These are phyloP conservation scores for Castanea crenata DNA, from an alignment of 306 rosid species.

Conservation along the genomic window DNA sequence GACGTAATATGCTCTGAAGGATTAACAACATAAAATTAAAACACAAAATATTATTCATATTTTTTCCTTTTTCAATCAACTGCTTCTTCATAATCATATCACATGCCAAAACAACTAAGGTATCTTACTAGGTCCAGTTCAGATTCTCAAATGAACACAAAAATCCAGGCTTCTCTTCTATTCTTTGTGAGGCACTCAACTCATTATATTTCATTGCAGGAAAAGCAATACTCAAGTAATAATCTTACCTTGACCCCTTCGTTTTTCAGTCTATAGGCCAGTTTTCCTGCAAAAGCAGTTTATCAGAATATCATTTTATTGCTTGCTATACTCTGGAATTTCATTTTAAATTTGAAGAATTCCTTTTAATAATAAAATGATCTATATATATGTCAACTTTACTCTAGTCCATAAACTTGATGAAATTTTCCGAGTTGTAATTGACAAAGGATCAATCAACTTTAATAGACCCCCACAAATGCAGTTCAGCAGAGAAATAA, in stretches of 20 bases:
- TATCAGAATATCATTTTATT: conserved; percentile 30
- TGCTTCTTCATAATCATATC: background rate
- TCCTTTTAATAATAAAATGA: too few species aligned
- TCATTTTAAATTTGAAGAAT: background rate
- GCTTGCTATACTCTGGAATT: background rate
- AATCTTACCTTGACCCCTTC: conserved; percentile 86
- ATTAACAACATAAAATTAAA: background rate
- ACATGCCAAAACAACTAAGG: background rate
- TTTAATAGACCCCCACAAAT: background rate
- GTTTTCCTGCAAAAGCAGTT: conserved; percentile 70
- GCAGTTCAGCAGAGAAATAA: background rate
- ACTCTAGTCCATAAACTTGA: background rate
- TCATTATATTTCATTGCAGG: background rate
- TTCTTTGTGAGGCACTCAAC: background rate
- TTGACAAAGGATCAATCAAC: background rate
- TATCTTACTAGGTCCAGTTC: background rate
- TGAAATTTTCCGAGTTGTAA: background rate
- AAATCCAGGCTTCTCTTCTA: background rate
- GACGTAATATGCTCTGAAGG: background rate
- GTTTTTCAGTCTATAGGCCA: conserved; percentile 86
- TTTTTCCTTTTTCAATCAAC: background rate
- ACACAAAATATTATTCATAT: background rate
- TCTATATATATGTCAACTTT: background rate
- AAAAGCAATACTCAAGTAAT: conserved; percentile 19
- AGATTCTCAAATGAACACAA: background rate